These are phyloP conservation scores for Tuber melanosporum DNA, from an alignment of 495 filamentous ascomycete species.

Conservation along the genomic window DNA sequence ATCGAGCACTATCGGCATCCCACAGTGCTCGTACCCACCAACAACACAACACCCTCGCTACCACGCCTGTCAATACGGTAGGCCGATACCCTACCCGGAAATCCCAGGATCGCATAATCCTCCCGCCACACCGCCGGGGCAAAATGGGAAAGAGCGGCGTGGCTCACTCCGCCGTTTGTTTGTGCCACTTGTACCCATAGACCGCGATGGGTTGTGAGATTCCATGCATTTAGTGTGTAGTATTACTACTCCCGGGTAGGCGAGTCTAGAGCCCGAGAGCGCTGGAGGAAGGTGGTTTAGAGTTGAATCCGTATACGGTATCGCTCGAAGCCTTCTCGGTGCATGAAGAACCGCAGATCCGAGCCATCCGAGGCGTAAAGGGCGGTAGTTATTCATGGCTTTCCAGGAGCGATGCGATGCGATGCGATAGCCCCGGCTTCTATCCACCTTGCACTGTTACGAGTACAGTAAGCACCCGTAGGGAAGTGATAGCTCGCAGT, in stretches of 20 bases:
- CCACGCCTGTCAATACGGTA: neutral
- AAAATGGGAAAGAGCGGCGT: neutral
- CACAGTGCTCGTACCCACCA: neutral
- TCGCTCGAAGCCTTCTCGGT: neutral
- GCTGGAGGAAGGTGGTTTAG: neutral
- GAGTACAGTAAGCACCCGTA: neutral
- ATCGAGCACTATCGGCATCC: neutral
- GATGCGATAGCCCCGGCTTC: neutral
- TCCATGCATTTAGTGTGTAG: neutral
- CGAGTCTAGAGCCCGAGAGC: neutral
- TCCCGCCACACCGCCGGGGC: neutral
- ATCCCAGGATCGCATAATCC: neutral
- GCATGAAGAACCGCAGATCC: neutral
- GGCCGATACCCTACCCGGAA: neutral
- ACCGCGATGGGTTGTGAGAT: neutral
- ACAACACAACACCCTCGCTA: neutral
- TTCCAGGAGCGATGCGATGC: no score
- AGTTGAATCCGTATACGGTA: neutral
- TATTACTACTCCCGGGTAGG: neutral
- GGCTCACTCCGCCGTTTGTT: neutral
- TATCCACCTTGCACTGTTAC: neutral
- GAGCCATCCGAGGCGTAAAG: neutral
- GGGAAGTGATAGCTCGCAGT: neutral
- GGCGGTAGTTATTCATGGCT: neutral
- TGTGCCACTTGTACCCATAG: neutral